Conservation (phyloP, 805 yeast genomes). For the Candida maris region DNA sequence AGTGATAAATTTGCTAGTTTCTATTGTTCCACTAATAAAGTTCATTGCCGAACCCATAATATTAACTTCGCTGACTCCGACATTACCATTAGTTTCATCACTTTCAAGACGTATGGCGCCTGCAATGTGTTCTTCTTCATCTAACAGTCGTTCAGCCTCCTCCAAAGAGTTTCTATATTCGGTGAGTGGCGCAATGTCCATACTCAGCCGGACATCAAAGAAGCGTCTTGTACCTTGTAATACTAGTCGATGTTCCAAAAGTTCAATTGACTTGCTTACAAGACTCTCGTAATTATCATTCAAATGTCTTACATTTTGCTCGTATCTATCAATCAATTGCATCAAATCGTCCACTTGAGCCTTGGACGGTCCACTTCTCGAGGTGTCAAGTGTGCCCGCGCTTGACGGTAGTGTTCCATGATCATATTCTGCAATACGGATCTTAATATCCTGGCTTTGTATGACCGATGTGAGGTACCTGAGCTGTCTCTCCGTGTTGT, state of each 20-base stretch:
- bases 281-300: constrained; percentile 65
- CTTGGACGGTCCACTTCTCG: constrained; percentile 31
- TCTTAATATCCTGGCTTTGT: constrained; percentile 42
- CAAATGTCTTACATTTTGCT: constrained; percentile 67
- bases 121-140: constrained; percentile 6
- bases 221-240: constrained; percentile 33
- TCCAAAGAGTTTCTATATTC: not conserved
- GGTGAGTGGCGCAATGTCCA: constrained; percentile 23
- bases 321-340: constrained; percentile 57
- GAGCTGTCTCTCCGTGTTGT: constrained; percentile 85
- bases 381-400: constrained; percentile 8
- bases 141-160: constrained; percentile 13
- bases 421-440: constrained; percentile 26
- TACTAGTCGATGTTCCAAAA: constrained; percentile 70
- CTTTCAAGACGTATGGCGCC: constrained; percentile 11
- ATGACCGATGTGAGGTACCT: constrained; percentile 51
- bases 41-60: constrained; percentile 36
- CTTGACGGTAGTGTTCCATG: constrained; percentile 20
- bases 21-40: constrained; percentile 78
- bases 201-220: constrained; percentile 31
- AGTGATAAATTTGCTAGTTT: constrained; percentile 60
- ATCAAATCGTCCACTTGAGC: constrained; percentile 71
- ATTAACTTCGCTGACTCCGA: constrained; percentile 35
- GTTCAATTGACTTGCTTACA: constrained; percentile 49
- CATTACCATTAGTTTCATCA: constrained; percentile 2